phyloP scores from a whole-genome alignment of 495 filamentous ascomycete species.

The Podospora appendiculata region DNA sequence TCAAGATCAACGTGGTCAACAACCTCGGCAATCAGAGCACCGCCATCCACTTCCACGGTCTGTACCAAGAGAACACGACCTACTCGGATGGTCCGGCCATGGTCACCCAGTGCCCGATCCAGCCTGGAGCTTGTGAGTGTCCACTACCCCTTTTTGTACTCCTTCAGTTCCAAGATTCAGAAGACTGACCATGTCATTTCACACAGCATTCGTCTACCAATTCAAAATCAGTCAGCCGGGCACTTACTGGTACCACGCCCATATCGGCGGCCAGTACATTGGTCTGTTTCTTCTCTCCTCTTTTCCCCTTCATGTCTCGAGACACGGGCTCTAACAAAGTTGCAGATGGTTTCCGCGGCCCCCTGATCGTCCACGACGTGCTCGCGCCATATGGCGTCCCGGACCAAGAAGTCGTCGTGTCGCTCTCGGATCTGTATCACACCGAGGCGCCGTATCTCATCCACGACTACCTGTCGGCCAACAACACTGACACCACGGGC shows the following conservation, averaged over 20 bases:
- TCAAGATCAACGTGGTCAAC: conserved; percentile 54
- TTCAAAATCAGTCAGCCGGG: conserved; percentile 39
- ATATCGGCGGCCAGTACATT: conserved; percentile 18
- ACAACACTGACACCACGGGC: conserved; percentile 25
- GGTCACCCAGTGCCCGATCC: conserved; percentile 52
- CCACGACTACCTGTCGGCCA: conserved; percentile 34
- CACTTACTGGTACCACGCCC: conserved; percentile 71
- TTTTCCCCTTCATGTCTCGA: not conserved
- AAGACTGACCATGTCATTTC: not conserved
- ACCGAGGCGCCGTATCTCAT: conserved; percentile 43
- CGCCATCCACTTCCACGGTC: conserved; percentile 59
- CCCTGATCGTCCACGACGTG: conserved; percentile 55
- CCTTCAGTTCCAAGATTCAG: not conserved
- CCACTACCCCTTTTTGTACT: not conserved
- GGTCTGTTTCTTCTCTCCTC: not conserved
- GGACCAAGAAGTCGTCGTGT: conserved; percentile 43
- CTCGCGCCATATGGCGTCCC: conserved; percentile 44
- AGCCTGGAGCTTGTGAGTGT: conserved; percentile 36
- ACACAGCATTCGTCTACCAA: conserved; percentile 31
- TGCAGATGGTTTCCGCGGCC: conserved; percentile 54
- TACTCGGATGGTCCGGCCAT: conserved; percentile 56
- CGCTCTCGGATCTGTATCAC: conserved; percentile 49
- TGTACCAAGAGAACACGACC: conserved; percentile 56
- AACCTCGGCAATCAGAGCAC: conserved; percentile 49
- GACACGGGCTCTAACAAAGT: not conserved